Conservation (phyloP, 495 filamentous ascomycete genomes). For the Xylaria telfairii region DNA sequence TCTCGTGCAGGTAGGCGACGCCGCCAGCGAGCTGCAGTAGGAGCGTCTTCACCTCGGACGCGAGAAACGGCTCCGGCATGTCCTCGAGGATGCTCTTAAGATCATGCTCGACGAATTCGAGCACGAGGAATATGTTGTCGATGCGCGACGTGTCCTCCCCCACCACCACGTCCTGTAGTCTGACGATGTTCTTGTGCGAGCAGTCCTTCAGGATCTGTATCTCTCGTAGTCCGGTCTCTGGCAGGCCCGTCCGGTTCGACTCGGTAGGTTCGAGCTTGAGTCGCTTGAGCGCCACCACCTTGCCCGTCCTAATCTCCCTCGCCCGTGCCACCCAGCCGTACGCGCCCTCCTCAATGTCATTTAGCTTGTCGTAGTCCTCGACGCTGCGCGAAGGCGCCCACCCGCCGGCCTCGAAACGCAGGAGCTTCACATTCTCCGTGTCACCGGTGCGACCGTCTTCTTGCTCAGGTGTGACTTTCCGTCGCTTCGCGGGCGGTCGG, state of each 20-base stretch:
- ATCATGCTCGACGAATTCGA: constrained; percentile 98
- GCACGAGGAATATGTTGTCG: constrained; percentile 90
- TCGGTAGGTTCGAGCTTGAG: constrained; percentile 87
- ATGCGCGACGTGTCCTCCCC: constrained; percentile 68
- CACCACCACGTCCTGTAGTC: constrained; percentile 84
- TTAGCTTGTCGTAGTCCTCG: constrained; percentile 88
- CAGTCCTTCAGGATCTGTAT: constrained; percentile 65
- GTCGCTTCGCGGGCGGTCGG: constrained; percentile 61
- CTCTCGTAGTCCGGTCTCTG: constrained; percentile 90
- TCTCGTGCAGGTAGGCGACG: constrained; percentile 81
- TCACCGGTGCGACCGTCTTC: constrained; percentile 40
- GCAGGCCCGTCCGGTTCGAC: constrained; percentile 72
- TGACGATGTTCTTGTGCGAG: constrained; percentile 58
- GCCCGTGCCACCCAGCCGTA: constrained; percentile 95
- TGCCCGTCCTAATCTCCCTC: constrained; percentile 76
- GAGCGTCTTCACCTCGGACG: constrained; percentile 91
- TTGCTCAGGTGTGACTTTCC: constrained; percentile 53
- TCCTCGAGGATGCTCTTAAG: constrained; percentile 92
- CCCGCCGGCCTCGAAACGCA: constrained; percentile 71
- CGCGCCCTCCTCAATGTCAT: constrained; percentile 95
- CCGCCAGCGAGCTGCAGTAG: constrained; percentile 83
- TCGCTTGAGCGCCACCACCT: constrained; percentile 91
- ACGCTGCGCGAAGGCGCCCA: constrained; percentile 83
- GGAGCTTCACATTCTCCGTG: constrained; percentile 50
- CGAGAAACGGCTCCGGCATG: constrained; percentile 92